Evolutionary conservation across 2,329 filamentous ascomycete genomes (phyloP), one percentile per base, ranked within the genome.

Genomic region (Verticillium isaacii): DNA sequence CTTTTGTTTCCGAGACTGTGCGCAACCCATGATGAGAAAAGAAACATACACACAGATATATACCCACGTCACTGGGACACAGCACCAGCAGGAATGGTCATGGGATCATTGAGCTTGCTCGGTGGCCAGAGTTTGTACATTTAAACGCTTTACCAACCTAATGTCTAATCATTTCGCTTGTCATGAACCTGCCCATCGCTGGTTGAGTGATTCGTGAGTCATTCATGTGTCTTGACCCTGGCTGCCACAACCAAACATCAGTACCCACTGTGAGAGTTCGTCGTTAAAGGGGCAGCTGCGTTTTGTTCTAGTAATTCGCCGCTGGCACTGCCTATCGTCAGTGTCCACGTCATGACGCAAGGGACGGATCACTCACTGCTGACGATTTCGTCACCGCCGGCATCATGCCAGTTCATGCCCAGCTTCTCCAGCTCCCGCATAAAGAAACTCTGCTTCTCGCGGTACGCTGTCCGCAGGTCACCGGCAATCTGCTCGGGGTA

Each of bases 361-460:
- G 25, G 9, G 19, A n/a, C 4, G 32, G 17, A 17, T 34, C 68
- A 70, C 64, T 70, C 68, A 60, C 66, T 68, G 41, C 63, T 66
- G 58, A 58, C 67, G 60, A 66, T 73, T 54, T 74, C 73, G n/a
- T 67, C 67, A 34, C 66, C 69, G 2, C 69, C 74, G 56, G 74
- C 63, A 19, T 83, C 82, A 15, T 70, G 75, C 76, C 81, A 85
- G 61, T 74, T 75, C 57, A 82, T 68, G 61, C 88, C 89, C 73
- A 91, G 81, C 72, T 86, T 90, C 71, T 93, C 90, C 58, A 94
- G 77, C 76, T 94, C 91, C 32, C 89, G 80, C 41, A 86, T 83
- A 71, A 94, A 94, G 72, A 94, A 94, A 71, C 93, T 90, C 65
- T 89, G 84, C 74, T 93, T 89, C 70, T 91, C 89, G 59, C 86